These are phyloP conservation scores for Tuber melanosporum DNA, from an alignment of 495 filamentous ascomycete species.

Conservation along the genomic window DNA sequence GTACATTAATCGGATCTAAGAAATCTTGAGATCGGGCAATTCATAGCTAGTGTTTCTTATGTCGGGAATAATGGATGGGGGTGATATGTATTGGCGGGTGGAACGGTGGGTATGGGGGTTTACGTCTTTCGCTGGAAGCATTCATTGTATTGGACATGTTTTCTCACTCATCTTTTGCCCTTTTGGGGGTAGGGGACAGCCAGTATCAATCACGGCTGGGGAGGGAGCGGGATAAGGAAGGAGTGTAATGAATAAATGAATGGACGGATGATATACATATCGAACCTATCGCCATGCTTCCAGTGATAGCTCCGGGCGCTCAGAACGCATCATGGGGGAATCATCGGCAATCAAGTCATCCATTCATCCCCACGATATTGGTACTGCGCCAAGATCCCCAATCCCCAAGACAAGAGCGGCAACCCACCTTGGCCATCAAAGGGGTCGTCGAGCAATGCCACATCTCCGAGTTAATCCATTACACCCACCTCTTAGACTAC, in stretches of 20 bases:
- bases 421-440: background rate
- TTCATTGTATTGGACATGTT: slow-evolving; percentile 21
- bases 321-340: background rate
- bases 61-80: background rate
- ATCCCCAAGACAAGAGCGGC: background rate
- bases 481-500: no score
- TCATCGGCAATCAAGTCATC: background rate
- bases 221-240: background rate
- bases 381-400: background rate
- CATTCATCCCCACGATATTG: no score
- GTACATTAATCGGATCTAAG: slow-evolving; percentile 1
- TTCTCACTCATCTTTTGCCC: background rate
- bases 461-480: no score
- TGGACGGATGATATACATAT: background rate
- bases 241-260: background rate
- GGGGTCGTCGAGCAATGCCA: no score
- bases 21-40: background rate
- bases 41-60: background rate
- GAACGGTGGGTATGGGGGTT: background rate
- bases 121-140: slow-evolving; percentile 3
- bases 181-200: background rate
- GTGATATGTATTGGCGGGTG: background rate
- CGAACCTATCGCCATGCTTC: background rate
- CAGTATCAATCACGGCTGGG: background rate
- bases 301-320: background rate